Evolutionary conservation across 2,329 filamentous ascomycete genomes (phyloP), one percentile per base, ranked within the genome.

Genomic region (Colletotrichum aenigma): DNA sequence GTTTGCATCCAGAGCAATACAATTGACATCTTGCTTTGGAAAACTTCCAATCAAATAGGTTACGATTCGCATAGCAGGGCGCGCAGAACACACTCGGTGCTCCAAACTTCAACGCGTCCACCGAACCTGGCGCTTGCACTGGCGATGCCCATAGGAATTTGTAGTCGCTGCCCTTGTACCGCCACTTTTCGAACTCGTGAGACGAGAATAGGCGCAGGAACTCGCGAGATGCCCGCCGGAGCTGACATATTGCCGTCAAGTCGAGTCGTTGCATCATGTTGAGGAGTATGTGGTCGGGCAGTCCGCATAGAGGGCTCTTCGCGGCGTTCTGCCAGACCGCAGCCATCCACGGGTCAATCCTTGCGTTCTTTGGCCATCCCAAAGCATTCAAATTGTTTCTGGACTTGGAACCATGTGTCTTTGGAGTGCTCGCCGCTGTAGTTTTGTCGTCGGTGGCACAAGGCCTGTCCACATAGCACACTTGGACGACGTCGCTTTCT

Each of bases 201-300:
- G 18, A 34, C 15, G 58, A 61, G 12, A 34, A 61, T 6, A 61
- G n/a, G 5, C 58, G 10, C 58, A 61, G 0, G 58, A 61, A 61
- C 8, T 21, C 28, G 4, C 28, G 16, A 15, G 58, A 61, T 30
- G 30, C 28, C 12, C 58, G 58, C 26, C 58, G 58, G 32, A 64
- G 21, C 21, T 64, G 32, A 34, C 61, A 38, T 18, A 64, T 32
- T 16, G 34, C 36, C 3, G 13, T 15, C n/a, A 64, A 26, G 34
- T 38, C 61, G 13, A 64, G 61, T 16, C n/a, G 21, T 36, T 26
- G 16, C 15, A 64, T 64, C 9, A 38, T 64, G 60, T 64, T 32
- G 60, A 64, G 60, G 30, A 64, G 60, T n/a, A 38, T 8, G 4
- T 18, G 60, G 60, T 64, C 60, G 30, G 60, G 60, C 10, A 64